phyloP scores from a whole-genome alignment of 2,329 filamentous ascomycete species.

The Cryphonectria parasitica region DNA sequence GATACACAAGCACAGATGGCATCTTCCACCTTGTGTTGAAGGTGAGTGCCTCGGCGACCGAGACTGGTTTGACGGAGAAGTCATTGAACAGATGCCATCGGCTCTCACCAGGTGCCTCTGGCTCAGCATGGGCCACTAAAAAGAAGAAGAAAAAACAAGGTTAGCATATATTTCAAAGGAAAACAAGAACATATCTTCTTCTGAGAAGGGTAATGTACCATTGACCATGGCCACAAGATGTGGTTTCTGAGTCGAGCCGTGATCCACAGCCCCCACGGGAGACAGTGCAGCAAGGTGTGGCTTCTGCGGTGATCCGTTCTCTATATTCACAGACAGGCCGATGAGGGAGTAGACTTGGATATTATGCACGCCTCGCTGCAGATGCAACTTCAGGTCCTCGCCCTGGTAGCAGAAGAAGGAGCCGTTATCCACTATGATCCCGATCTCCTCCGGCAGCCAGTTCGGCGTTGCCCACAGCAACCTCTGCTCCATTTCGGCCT shows the following conservation, averaged over 20 bases:
- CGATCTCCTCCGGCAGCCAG: slow-evolving; percentile 93
- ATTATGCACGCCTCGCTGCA: slow-evolving; percentile 77
- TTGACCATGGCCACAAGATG: slow-evolving; percentile 93
- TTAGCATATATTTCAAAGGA: neutral
- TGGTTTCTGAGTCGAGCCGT: slow-evolving; percentile 80
- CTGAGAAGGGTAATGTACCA: slow-evolving; percentile 51
- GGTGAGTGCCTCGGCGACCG: slow-evolving; percentile 79
- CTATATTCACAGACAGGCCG: slow-evolving; percentile 87
- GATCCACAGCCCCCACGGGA: slow-evolving; percentile 78
- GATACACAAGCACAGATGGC: slow-evolving; percentile 85
- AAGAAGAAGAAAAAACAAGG: neutral
- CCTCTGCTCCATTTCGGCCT: slow-evolving; percentile 66
- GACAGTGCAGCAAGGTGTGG: slow-evolving; percentile 83
- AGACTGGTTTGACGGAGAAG: slow-evolving; percentile 83
- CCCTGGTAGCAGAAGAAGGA: slow-evolving; percentile 96
- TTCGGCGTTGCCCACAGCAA: slow-evolving; percentile 86
- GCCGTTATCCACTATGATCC: slow-evolving; percentile 86
- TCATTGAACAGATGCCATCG: slow-evolving; percentile 98
- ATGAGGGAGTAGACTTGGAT: slow-evolving; percentile 91
- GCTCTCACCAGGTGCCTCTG: slow-evolving; percentile 60
- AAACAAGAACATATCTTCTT: neutral
- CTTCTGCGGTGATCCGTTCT: slow-evolving; percentile 82
- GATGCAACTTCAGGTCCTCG: slow-evolving; percentile 79
- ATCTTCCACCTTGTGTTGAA: slow-evolving; percentile 94
- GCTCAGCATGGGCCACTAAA: slow-evolving; percentile 68